Conservation (phyloP, 768 basidiomycete species). For the Crucibulum laeve region DNA sequence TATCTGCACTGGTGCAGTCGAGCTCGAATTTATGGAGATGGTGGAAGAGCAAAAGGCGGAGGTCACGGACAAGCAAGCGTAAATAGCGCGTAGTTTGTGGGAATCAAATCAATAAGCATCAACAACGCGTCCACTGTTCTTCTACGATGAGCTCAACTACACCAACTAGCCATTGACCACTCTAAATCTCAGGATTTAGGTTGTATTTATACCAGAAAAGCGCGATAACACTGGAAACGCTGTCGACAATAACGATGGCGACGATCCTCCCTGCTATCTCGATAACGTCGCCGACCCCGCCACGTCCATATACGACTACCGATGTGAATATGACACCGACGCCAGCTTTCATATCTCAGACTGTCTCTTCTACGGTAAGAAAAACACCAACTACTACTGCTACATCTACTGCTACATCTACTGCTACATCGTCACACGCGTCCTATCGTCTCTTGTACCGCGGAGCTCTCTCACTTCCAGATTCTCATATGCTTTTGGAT, state of each 20-base stretch:
- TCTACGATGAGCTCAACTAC: too few species aligned
- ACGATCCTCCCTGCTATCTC: not conserved
- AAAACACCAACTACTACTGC: too few species aligned
- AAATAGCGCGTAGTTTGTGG: not conserved
- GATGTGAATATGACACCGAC: not conserved
- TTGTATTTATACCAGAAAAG: not conserved
- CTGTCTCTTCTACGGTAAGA: too few species aligned
- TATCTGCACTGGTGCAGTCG: too few species aligned
- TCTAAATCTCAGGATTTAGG: not conserved
- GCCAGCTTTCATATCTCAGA: not conserved
- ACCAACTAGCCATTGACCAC: too few species aligned
- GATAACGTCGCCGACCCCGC: not conserved
- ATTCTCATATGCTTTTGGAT: constrained; percentile 68
- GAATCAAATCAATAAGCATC: not conserved
- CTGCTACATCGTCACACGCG: not conserved
- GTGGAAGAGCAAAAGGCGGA: too few species aligned
- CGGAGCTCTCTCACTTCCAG: constrained; percentile 68
- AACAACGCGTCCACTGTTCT: constrained; percentile 1
- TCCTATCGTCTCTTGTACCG: constrained; percentile 66
- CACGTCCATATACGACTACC: not conserved
- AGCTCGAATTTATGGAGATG: too few species aligned
- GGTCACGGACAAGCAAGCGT: not conserved
- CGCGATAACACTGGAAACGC: not conserved
- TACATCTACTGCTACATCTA: not conserved
- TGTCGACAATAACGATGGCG: too few species aligned